Evolutionary conservation across 2,329 filamentous ascomycete genomes (phyloP), one percentile per base, ranked within the genome.

Genomic region (Alternaria panax): DNA sequence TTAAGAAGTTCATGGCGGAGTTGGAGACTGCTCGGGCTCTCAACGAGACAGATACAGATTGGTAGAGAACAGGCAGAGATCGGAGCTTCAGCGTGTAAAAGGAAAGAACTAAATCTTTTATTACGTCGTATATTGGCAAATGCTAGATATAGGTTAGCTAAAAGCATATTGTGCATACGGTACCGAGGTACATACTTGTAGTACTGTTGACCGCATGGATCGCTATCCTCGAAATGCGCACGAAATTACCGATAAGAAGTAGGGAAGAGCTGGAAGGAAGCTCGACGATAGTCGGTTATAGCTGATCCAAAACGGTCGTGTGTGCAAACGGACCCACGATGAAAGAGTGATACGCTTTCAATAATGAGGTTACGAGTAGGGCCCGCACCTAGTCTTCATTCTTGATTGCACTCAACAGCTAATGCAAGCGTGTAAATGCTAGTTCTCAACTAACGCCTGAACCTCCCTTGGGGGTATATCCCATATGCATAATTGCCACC

Each of bases 381-480:
- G 36, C 36, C 36, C 9, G 28, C 43, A 47, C 18, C 18, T 47
- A 24, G 28, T 47, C 18, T 48, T 34, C 20, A 24, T 25, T 48
- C 20, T 48, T 34, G 20, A 36, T 48, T 48, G 45, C 45, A 25
- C 45, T n/a, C 4, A 12, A 20, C 36, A 48, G 4, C 28, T 48
- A 48, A 30, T 34, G 28, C 28, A 24, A 12, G 11, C 20, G 18
- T 24, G 4, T 25, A 48, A 34, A 25, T 48, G 22, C 30, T 8
- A n/a, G 34, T n/a, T 34, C 16, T n/a, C 32, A 18, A 51, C 48
- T 34, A 28, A 28, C 22, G 25, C 48, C 34, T 36, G 2, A 48
- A 48, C 45, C 28, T 34, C 28, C 51, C 40, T 34, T 34, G 24
- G 51, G 51, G 51, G 51, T 54, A 54, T 54, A 54, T 54, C 32